Conservation (phyloP, 2,329 filamentous ascomycete species). For the Ciborinia camelliae region DNA sequence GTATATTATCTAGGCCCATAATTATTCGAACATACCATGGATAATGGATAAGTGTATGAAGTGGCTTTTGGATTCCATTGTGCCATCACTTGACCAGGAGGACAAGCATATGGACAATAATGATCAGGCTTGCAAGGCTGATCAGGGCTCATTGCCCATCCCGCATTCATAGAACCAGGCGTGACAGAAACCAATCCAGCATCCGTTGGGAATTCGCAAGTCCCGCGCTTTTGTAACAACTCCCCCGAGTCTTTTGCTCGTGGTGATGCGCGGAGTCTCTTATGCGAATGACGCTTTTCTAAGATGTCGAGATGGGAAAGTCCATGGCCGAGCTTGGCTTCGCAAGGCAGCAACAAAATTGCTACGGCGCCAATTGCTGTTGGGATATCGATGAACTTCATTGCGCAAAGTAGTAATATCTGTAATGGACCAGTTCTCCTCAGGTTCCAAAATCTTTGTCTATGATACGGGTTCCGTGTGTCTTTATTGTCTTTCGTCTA, state of each 20-base stretch:
- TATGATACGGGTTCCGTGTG: background rate
- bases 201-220: conserved; percentile 64
- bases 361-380: conserved; percentile 49
- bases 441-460: background rate
- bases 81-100: conserved; percentile 69
- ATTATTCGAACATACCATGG: conserved; percentile 57
- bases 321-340: conserved; percentile 30
- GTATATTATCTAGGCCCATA: background rate
- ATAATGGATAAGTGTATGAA: conserved; percentile 63
- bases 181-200: conserved; percentile 66
- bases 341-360: conserved; percentile 41
- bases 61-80: conserved; percentile 73
- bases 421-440: conserved; percentile 16
- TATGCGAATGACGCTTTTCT: conserved; percentile 32
- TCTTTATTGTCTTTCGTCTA: background rate
- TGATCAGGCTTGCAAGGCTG: conserved; percentile 62
- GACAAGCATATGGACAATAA: conserved; percentile 77
- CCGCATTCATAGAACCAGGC: conserved; percentile 60
- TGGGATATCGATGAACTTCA: conserved; percentile 53
- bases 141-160: conserved; percentile 79
- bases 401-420: conserved; percentile 37
- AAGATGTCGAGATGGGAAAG: conserved; percentile 32
- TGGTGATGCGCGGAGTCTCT: conserved; percentile 29
- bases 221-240: conserved; percentile 34
- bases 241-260: conserved; percentile 25